Percentiles rank a stretch among this genome's conserved stretches.
phyloP scores from a whole-genome alignment of 129 eudicot species.

The Logfia minima region DNA sequence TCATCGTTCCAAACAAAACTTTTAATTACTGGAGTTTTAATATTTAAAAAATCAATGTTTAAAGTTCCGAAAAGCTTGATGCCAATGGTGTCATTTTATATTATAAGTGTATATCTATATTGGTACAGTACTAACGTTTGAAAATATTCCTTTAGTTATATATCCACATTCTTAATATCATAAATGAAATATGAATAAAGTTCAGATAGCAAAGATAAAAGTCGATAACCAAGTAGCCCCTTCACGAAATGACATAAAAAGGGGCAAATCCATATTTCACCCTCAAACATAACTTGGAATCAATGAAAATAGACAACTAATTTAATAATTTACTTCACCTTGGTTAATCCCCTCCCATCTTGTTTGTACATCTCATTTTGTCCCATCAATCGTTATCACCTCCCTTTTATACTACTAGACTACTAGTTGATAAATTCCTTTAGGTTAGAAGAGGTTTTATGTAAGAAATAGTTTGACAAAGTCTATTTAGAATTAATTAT shows the following conservation, averaged over 20 bases:
- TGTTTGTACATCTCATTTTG: conserved; percentile 24
- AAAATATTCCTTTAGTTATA: too few relatives aligned
- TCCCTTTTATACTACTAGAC: not conserved
- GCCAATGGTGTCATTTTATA: too few relatives aligned
- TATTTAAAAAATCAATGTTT: too few relatives aligned
- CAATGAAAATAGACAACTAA: not conserved
- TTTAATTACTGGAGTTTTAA: too few relatives aligned
- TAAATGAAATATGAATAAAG: too few relatives aligned
- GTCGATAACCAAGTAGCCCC: not conserved
- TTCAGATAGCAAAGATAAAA: too few relatives aligned
- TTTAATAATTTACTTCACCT: not conserved
- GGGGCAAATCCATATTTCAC: not conserved
- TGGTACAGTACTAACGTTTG: too few relatives aligned
- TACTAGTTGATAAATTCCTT: not conserved
- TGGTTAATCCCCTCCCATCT: conserved; percentile 12
- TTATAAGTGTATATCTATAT: too few relatives aligned
- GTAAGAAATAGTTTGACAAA: not conserved
- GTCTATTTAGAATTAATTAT: not conserved
- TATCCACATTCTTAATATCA: too few relatives aligned
- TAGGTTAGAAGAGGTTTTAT: too few relatives aligned
- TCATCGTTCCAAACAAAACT: too few relatives aligned
- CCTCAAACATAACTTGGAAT: conserved; percentile 9
- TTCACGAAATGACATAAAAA: not conserved
- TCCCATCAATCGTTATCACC: conserved; percentile 3
- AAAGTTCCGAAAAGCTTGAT: too few relatives aligned